These are phyloP conservation scores for Boehmeria nivea DNA, from an alignment of 306 rosid genomes.

Conservation along the genomic window DNA sequence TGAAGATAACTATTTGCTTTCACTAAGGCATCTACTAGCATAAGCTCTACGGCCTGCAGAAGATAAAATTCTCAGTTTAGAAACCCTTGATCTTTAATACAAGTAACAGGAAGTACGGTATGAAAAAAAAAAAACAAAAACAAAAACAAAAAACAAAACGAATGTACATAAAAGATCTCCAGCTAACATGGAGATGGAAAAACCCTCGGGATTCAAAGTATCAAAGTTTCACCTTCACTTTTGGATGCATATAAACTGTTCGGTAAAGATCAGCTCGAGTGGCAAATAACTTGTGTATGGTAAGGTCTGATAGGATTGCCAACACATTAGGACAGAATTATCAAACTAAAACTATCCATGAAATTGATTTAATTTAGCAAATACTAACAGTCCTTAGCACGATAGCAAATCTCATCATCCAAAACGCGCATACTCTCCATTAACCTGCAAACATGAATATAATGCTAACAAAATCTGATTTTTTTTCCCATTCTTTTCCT, in stretches of 20 bases:
- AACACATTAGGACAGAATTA: conserved; percentile 24
- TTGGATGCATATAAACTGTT: conserved; percentile 83
- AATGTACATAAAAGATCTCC: too few species aligned
- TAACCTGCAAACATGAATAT: conserved; percentile 51
- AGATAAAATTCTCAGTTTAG: conserved; percentile 19
- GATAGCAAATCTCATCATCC: conserved; percentile 90
- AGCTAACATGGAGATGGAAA: too few species aligned
- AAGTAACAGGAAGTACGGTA: not conserved
- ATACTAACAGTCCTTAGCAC: conserved; percentile 75
- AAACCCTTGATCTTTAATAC: conserved; percentile 7
- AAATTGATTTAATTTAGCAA: conserved; percentile 12
- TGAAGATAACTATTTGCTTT: conserved; percentile 61
- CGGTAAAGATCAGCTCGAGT: conserved; percentile 93
- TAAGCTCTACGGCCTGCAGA: conserved; percentile 85
- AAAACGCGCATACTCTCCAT: conserved; percentile 86
- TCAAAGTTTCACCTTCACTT: conserved; percentile 64
- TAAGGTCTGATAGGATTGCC: conserved; percentile 53
- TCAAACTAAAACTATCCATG: conserved; percentile 7
- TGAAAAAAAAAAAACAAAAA: not conserved
- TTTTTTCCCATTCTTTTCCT: not conserved
- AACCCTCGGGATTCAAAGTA: not conserved
- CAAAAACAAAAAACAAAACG: not conserved
- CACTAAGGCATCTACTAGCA: conserved; percentile 78
- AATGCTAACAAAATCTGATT: conserved; percentile 10
- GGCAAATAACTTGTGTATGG: conserved; percentile 79